Evolutionary conservation across 352 stramenopile species (phyloP).

Genomic region (Pythium aphanidermatum): DNA sequence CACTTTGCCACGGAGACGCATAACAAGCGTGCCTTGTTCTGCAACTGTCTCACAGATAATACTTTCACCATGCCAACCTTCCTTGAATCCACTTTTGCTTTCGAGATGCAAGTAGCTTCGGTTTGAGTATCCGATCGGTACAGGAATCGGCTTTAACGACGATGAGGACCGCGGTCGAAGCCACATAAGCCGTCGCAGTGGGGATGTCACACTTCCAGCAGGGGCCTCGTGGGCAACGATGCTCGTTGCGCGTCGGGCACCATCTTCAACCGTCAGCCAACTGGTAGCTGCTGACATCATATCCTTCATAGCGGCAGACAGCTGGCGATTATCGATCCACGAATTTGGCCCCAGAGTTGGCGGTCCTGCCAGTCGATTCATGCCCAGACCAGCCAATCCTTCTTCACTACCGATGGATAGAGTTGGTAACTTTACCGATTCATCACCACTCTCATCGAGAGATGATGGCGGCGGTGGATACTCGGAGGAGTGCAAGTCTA

Average conservation of each 20-base stretch:
- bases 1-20: constrained; percentile 72
- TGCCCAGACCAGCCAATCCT: constrained; percentile 5
- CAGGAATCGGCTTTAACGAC: constrained; percentile 59
- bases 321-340: constrained; percentile 32
- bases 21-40: constrained; percentile 76
- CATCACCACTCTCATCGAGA: constrained; percentile 16
- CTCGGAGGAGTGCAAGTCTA: constrained; percentile 2
- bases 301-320: constrained; percentile 72
- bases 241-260: constrained; percentile 58
- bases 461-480: constrained; percentile 5
- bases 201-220: constrained; percentile 73
- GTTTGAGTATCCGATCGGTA: constrained; percentile 86
- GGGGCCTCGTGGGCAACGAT: constrained; percentile 81
- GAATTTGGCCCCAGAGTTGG: constrained; percentile 4
- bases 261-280: constrained; percentile 63
- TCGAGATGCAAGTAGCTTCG: constrained; percentile 80
- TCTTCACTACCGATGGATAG: constrained; percentile 25
- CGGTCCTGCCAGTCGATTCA: constrained; percentile 1
- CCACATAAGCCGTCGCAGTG: constrained; percentile 67
- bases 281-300: constrained; percentile 64
- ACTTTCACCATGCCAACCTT: constrained; percentile 69
- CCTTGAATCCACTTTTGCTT: constrained; percentile 43
- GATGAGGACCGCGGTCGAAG: constrained; percentile 59
- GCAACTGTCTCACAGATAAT: constrained; percentile 84
- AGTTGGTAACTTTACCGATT: constrained; percentile 21